Evolutionary conservation across 2,329 filamentous ascomycete genomes (phyloP).

Genomic region (Tolypocladium pustulatum): DNA sequence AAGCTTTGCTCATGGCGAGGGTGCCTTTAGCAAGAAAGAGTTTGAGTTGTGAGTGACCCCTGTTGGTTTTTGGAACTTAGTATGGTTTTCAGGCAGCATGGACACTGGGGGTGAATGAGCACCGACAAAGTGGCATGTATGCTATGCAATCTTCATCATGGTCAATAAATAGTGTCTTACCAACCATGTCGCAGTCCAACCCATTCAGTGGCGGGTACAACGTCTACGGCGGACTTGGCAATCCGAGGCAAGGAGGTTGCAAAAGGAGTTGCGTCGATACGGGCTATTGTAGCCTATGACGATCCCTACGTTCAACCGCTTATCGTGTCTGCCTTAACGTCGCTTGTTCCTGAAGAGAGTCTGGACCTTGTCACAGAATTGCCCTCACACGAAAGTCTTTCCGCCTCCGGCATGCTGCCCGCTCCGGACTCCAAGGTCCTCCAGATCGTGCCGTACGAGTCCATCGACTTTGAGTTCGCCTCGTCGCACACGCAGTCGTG

Average conservation of each 20-base stretch:
- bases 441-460: constrained; percentile 80
- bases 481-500: constrained; percentile 49
- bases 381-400: constrained; percentile 19
- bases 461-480: constrained; percentile 72
- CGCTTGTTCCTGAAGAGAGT: constrained; percentile 42
- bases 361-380: constrained; percentile 45
- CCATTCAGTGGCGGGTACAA: constrained; percentile 4
- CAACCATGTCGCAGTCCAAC: constrained; percentile 14
- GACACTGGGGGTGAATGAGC: background rate
- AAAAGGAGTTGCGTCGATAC: constrained; percentile 18
- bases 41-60: constrained; percentile 67
- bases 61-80: background rate
- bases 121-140: constrained; percentile 14
- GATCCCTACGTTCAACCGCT: constrained; percentile 85
- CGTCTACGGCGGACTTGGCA: constrained; percentile 7
- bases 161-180: constrained; percentile 26
- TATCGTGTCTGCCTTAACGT: constrained; percentile 60
- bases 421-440: constrained; percentile 39
- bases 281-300: constrained; percentile 74
- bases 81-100: background rate
- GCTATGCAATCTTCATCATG: constrained; percentile 10
- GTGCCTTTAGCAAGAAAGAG: constrained; percentile 56
- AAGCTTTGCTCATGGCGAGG: constrained; percentile 74
- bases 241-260: constrained; percentile 10
- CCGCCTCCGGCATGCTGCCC: constrained; percentile 25